Percentiles rank a stretch among this genome's conserved stretches.
These are phyloP conservation scores for Gracilaria domingensis DNA, from an alignment of 23 red algal genomes.

Conservation along the genomic window DNA sequence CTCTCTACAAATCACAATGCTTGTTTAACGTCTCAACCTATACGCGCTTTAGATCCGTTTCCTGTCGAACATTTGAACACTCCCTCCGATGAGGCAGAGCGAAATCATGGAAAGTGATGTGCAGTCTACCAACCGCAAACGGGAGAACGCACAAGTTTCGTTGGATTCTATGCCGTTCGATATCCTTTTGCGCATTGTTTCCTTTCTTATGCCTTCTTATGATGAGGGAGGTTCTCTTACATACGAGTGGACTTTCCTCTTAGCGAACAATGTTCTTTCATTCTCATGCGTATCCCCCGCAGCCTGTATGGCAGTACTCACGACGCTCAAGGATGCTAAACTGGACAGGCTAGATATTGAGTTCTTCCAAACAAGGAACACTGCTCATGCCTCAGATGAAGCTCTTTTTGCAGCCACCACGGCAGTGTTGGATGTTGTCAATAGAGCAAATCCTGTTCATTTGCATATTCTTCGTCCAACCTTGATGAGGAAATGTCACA, in stretches of 20 bases:
- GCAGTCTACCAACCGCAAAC: background rate
- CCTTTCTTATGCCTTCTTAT: conserved; percentile 4
- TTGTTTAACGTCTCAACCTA: background rate
- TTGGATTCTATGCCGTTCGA: conserved; percentile 10
- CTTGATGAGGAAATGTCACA: conserved; percentile 2
- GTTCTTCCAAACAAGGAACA: conserved; percentile 3
- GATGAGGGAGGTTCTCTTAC: background rate
- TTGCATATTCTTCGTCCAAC: conserved; percentile 9
- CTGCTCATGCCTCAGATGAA: background rate
- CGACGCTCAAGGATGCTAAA: conserved; percentile 1
- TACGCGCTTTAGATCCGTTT: background rate
- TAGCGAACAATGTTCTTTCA: conserved; percentile 1
- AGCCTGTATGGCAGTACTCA: background rate
- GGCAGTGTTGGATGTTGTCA: background rate
- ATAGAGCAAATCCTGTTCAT: background rate
- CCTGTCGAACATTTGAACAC: background rate
- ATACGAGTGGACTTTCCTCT: background rate
- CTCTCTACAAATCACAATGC: background rate
- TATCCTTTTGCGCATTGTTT: conserved; percentile 2
- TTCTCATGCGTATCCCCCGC: conserved; percentile 15
- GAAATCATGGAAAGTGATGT: background rate
- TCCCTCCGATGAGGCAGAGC: background rate
- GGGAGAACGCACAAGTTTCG: background rate
- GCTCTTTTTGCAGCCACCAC: background rate
- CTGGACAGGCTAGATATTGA: conserved; percentile 20